phyloP scores from a whole-genome alignment of 345 rosid genomes.

The Hirschfeldia incana region DNA sequence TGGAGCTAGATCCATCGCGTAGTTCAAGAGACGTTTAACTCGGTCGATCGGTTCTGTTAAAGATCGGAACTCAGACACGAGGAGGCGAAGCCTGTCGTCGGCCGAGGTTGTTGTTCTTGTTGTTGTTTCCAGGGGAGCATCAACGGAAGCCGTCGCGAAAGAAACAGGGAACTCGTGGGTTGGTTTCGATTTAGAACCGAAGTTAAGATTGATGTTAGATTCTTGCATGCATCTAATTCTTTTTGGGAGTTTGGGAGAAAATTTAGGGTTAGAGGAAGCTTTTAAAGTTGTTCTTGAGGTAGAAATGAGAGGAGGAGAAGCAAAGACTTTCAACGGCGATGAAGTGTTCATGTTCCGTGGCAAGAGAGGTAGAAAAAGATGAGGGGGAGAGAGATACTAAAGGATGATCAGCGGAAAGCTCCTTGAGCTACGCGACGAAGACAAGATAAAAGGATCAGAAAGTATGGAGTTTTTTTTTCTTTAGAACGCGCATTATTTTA shows the following conservation, averaged over 20 bases:
- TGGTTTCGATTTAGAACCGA: conserved; percentile 2
- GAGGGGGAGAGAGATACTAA: background rate
- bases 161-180: conserved; percentile 17
- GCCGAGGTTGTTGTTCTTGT: conserved; percentile 22
- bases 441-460: background rate
- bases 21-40: conserved; percentile 73
- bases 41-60: conserved; percentile 74
- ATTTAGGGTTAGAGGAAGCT: background rate
- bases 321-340: conserved; percentile 7
- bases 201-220: conserved; percentile 1
- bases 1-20: conserved; percentile 60
- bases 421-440: conserved; percentile 28
- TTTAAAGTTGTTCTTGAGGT: conserved; percentile 2
- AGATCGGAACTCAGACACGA: conserved; percentile 61
- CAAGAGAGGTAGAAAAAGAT: background rate
- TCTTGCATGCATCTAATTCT: conserved; percentile 17
- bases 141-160: conserved; percentile 22
- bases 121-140: conserved; percentile 23
- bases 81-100: conserved; percentile 47
- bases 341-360: conserved; percentile 35
- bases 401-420: conserved; percentile 23
- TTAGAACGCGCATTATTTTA: background rate
- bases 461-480: background rate
- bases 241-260: background rate
- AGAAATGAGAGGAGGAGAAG: conserved; percentile 26